Conservation (phyloP, 305 asterid genomes). For the Fraxinus greggii region DNA sequence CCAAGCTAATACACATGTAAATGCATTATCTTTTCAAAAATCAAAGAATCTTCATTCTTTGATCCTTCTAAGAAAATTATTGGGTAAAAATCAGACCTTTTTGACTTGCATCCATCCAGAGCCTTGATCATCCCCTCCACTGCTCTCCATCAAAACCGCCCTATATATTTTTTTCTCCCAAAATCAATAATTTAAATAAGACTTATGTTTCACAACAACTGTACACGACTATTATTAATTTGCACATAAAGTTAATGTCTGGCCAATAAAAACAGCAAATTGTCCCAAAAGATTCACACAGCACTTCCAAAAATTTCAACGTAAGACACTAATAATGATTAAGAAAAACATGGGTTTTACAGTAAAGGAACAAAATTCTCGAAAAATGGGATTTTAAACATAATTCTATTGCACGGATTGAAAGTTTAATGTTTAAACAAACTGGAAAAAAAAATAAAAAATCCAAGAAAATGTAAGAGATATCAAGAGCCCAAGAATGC, state of each 20-base stretch:
- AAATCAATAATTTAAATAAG: conserved; percentile 27
- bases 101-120: conserved; percentile 99
- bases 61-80: conserved; percentile 23
- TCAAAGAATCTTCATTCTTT: conserved; percentile 1
- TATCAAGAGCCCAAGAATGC: conserved; percentile 10
- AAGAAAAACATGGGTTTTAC: conserved; percentile 25
- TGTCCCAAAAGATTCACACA: conserved; percentile 8
- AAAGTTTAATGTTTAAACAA: background rate
- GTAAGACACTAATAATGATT: background rate
- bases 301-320: background rate
- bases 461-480: background rate
- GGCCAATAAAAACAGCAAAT: conserved; percentile 20
- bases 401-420: conserved; percentile 6
- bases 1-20: background rate
- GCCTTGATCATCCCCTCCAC: conserved; percentile 74
- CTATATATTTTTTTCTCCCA: conserved; percentile 13
- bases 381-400: conserved; percentile 1
- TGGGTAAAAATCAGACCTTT: conserved; percentile 55
- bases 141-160: conserved; percentile 52
- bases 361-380: conserved; percentile 14
- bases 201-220: conserved; percentile 11
- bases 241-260: conserved; percentile 18
- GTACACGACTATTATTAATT: conserved; percentile 11
- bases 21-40: conserved; percentile 1
- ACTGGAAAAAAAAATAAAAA: background rate